Percentiles rank a stretch among this genome's conserved stretches.
Evolutionary conservation across 2,329 filamentous ascomycete species (phyloP).

Genomic region (Parascedosporium putredinis): DNA sequence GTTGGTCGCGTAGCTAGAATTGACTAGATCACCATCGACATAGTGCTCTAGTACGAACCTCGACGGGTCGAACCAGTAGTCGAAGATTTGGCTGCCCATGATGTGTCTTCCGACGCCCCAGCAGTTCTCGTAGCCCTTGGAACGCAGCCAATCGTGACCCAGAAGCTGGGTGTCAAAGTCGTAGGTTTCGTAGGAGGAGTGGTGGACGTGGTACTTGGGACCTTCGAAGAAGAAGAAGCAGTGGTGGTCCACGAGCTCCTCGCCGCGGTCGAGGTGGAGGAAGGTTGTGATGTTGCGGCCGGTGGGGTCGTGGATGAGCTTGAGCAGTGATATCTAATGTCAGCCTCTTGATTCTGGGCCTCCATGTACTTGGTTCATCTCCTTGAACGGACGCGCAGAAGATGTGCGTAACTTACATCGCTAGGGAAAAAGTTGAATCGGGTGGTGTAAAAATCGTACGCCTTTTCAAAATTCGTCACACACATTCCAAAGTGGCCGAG

Average conservation of each 20-base stretch:
- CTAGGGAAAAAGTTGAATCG: slow-evolving; percentile 18
- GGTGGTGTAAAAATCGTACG: slow-evolving; percentile 14
- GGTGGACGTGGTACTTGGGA: slow-evolving; percentile 13
- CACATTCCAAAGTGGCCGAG: slow-evolving; percentile 27
- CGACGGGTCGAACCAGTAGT: slow-evolving; percentile 39
- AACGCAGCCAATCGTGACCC: slow-evolving; percentile 46
- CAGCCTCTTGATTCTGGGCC: slow-evolving; percentile 30
- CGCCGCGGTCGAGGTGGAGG: slow-evolving; percentile 41
- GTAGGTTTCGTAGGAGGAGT: slow-evolving; percentile 33
- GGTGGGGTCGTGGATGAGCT: slow-evolving; percentile 16
- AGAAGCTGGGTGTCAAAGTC: slow-evolving; percentile 53
- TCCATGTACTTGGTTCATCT: slow-evolving; percentile 15
- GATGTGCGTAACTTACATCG: slow-evolving; percentile 4
- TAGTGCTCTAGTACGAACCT: slow-evolving; percentile 40
- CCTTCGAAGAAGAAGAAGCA: slow-evolving; percentile 7
- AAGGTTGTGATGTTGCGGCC: slow-evolving; percentile 28
- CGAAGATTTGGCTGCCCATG: slow-evolving; percentile 50
- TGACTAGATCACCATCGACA: slow-evolving; percentile 51
- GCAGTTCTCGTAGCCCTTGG: slow-evolving; percentile 40
- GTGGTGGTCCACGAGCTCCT: slow-evolving; percentile 42
- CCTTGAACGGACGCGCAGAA: too few species aligned
- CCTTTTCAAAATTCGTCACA: neutral
- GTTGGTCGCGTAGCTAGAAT: slow-evolving; percentile 30
- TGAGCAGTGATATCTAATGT: slow-evolving; percentile 24
- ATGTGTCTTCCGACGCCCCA: slow-evolving; percentile 55